Evolutionary conservation across 1,284 basidiomycete genomes (phyloP).

Genomic region (Heliocybe sulcata): DNA sequence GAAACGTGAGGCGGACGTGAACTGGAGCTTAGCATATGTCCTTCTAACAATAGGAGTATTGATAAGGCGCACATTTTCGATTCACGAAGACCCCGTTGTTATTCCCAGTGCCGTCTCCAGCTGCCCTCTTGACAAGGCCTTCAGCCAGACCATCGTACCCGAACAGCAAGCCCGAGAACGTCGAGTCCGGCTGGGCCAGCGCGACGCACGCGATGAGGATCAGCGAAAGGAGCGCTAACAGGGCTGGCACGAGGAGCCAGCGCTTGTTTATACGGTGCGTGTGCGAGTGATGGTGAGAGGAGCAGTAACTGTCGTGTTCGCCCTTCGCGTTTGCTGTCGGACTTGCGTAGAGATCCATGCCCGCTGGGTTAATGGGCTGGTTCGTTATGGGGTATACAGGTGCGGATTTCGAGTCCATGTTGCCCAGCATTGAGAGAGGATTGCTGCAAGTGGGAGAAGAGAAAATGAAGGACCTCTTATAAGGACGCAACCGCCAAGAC

Average conservation of each 20-base stretch:
- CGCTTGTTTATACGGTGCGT: not conserved
- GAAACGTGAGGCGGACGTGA: not conserved
- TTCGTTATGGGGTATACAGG: not conserved
- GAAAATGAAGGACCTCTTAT: too few relatives aligned
- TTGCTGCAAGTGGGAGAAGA: too few relatives aligned
- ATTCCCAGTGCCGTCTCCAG: slow-evolving; percentile 13
- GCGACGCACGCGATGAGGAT: not conserved
- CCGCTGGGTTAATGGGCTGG: not conserved
- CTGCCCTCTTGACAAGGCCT: slow-evolving; percentile 25
- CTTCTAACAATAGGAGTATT: not conserved
- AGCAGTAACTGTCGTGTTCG: too few relatives aligned
- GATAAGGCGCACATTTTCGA: slow-evolving; percentile 27
- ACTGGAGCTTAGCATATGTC: not conserved
- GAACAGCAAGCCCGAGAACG: not conserved
- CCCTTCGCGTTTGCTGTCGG: too few relatives aligned
- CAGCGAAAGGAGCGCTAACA: not conserved
- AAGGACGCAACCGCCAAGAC: too few relatives aligned
- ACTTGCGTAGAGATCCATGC: not conserved
- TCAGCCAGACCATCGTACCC: slow-evolving; percentile 5
- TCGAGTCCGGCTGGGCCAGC: not conserved
- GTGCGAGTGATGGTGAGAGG: not conserved
- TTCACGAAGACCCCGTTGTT: slow-evolving; percentile 25
- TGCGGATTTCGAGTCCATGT: not conserved
- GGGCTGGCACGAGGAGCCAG: not conserved
- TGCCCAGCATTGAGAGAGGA: not conserved